Evolutionary conservation across 2,329 filamentous ascomycete genomes (phyloP).

Genomic region (Rhynchosporium graminicola): DNA sequence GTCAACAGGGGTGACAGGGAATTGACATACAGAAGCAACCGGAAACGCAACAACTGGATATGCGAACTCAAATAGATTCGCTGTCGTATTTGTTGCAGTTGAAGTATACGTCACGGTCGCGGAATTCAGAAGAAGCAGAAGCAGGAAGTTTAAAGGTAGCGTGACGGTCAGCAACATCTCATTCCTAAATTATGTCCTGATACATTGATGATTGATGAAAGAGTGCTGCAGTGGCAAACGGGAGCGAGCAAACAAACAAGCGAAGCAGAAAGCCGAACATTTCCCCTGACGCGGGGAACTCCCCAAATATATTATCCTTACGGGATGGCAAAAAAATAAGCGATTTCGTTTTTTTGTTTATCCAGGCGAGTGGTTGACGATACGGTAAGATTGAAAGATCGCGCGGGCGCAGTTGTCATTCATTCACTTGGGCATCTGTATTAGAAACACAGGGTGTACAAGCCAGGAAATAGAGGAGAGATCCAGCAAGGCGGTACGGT

Average conservation of each 20-base stretch:
- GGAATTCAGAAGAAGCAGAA: neutral
- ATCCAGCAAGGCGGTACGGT: too few species aligned
- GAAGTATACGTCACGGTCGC: neutral
- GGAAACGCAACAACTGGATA: conserved; percentile 8
- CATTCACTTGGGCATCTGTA: neutral
- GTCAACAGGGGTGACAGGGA: too few species aligned
- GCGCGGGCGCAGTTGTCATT: neutral
- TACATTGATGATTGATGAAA: neutral
- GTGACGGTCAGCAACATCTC: conserved; percentile 5
- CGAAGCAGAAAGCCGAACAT: neutral
- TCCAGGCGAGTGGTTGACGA: too few species aligned
- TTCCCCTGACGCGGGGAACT: neutral
- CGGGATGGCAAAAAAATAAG: conserved; percentile 1
- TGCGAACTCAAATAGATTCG: conserved; percentile 5
- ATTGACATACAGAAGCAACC: conserved; percentile 1
- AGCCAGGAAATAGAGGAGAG: conserved; percentile 2
- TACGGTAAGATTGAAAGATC: neutral
- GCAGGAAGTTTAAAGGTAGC: conserved; percentile 8
- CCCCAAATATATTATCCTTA: neutral
- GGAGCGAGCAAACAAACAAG: neutral
- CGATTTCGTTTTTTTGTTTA: conserved; percentile 1
- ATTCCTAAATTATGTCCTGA: neutral
- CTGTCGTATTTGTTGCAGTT: neutral
- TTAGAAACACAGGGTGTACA: neutral
- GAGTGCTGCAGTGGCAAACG: too few species aligned